A percentile compares a stretch with the other conserved stretches of the same genome.
phyloP scores from a whole-genome alignment of 2,329 filamentous ascomycete genomes.

The Dactylellina parvicollis region DNA sequence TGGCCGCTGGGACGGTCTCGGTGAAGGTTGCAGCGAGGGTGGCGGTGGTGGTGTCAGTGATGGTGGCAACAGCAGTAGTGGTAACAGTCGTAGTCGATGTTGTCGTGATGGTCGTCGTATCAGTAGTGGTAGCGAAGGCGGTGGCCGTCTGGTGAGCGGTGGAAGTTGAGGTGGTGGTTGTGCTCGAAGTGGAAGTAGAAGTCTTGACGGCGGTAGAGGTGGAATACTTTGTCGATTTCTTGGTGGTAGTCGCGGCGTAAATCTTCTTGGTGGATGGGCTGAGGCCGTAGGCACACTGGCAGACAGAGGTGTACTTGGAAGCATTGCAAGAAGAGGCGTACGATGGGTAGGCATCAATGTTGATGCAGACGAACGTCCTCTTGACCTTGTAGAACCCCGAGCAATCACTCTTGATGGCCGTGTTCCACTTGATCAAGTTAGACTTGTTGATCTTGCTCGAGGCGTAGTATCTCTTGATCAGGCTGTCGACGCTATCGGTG shows the following conservation, averaged over 20 bases:
- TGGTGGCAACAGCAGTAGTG: constrained; percentile 1
- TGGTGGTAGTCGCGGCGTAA: constrained; percentile 17
- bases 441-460: constrained; percentile 7
- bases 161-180: not conserved
- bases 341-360: constrained; percentile 14
- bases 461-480: constrained; percentile 18
- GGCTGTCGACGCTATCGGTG: constrained; percentile 9
- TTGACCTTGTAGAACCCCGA: not conserved
- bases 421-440: constrained; percentile 29
- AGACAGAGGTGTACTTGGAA: constrained; percentile 21
- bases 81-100: not conserved
- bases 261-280: constrained; percentile 19
- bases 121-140: not conserved
- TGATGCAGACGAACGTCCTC: constrained; percentile 22
- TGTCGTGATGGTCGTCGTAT: constrained; percentile 6
- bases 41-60: not conserved
- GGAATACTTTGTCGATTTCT: constrained; percentile 1
- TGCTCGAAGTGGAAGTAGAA: not conserved
- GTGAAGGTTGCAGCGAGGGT: not conserved
- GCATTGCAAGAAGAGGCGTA: constrained; percentile 17
- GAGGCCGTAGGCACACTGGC: constrained; percentile 14
- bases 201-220: not conserved
- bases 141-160: not conserved
- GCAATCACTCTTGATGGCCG: constrained; percentile 19
- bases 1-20: constrained; percentile 9